Base-by-base conservation (phyloP, 306 rosid genomes). In the Begonia peltatifolia region DNA sequence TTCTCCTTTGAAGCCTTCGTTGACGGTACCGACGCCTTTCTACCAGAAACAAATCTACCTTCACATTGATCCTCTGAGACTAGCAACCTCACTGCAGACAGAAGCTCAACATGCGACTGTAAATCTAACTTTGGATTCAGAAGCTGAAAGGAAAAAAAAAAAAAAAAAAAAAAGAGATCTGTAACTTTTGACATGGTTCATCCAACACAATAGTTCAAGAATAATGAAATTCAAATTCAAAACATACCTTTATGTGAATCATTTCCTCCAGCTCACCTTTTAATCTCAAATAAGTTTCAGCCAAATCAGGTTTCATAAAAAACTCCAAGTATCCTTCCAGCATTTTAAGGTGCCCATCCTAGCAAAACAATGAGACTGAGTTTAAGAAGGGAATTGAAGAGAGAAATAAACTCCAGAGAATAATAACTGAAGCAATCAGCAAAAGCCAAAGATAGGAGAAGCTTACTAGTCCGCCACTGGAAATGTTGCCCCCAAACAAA, bases 241-340 rank as follows among this genome's bases (percentile, higher is more conserved):
- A 14, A 69, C 76, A 66, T 65, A 81, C 99, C 71, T 92, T 83
- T 67, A 56, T 71, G 63, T 78, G 95, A 63, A 86, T 75, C 56
- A 90, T 56, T 58, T 83, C 88, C 35, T 83, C 95, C 57, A 83
- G 66, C 69, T 83, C 99, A 57, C 49, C 54, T 79, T 83, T 90
- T 60, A 90, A 69, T 57, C 54, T 61, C 51, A 81, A 48, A 67
- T 80, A 86, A 20, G 84, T 86, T 38, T 79, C 70, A 41, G 95
- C 88, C 67, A 86, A 65, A 57, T 65, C 64, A 54, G 99, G 94
- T 61, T 76, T 76, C 95, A 90, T 90, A 77, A 86, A 90, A 70
- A 90, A 86, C 52, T 85, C 95, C 57, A 90, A 66, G 67, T 77
- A 73, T 35, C 83, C 83, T 56, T 73, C 79, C 41, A 77, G 18